Percentiles rank a stretch among this genome's conserved stretches.
Evolutionary conservation across 257 asterid species (phyloP).

Genomic region (Ehretia macrophylla): DNA sequence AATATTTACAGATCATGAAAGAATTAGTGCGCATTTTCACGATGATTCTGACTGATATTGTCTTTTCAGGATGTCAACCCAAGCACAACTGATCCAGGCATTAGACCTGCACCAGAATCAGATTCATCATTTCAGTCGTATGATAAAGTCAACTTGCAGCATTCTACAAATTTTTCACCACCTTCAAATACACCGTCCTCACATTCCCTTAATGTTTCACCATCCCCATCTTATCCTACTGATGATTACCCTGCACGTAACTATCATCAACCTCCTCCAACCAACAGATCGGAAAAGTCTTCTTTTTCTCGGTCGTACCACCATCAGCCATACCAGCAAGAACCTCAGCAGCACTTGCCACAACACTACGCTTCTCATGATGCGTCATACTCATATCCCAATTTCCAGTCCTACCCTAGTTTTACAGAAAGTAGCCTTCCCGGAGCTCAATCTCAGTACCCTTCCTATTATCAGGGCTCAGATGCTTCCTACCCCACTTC

Average conservation of each 20-base stretch:
- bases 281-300: conserved; percentile 4
- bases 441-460: conserved; percentile 57
- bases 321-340: conserved; percentile 44
- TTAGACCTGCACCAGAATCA: conserved; percentile 28
- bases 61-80: conserved; percentile 50
- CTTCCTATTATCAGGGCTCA: conserved; percentile 60
- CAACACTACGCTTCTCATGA: conserved; percentile 57
- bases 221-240: neutral
- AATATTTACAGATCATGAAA: too few relatives aligned
- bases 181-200: neutral
- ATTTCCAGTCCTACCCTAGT: conserved; percentile 3
- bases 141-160: conserved; percentile 7
- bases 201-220: conserved; percentile 20
- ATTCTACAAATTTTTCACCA: conserved; percentile 29
- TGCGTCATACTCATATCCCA: conserved; percentile 38
- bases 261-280: conserved; percentile 39
- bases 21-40: too few relatives aligned
- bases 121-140: conserved; percentile 12
- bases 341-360: conserved; percentile 39
- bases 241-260: conserved; percentile 1
- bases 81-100: conserved; percentile 28
- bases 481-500: conserved; percentile 48
- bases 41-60: too few relatives aligned
- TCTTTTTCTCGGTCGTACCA: conserved; percentile 22
- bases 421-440: conserved; percentile 17